A percentile compares a stretch with the other conserved stretches of the same genome.
phyloP scores from a whole-genome alignment of 1,139 yeast genomes.

The Pneumocystis canis region DNA sequence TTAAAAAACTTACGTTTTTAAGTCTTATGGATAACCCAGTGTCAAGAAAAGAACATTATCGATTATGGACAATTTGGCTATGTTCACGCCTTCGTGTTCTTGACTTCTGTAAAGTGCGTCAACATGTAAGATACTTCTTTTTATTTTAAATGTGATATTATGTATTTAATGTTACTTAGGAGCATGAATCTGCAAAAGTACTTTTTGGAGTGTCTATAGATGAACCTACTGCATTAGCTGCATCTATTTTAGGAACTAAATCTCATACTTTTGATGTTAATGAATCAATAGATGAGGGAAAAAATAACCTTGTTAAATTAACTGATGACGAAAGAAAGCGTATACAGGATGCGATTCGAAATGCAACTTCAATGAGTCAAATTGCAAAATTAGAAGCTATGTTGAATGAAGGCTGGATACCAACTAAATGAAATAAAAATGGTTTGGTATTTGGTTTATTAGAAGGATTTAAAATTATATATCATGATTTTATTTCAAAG shows the following conservation, averaged over 20 bases:
- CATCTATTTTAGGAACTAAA: slow-evolving; percentile 18
- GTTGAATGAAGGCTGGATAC: slow-evolving; percentile 13
- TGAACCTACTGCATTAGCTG: slow-evolving; percentile 24
- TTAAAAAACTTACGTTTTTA: slow-evolving; percentile 34
- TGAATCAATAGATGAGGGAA: slow-evolving; percentile 9
- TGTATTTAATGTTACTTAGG: slow-evolving; percentile 21
- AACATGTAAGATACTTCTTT: slow-evolving; percentile 11
- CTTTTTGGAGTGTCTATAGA: slow-evolving; percentile 31
- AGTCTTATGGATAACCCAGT: slow-evolving; percentile 51
- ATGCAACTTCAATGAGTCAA: slow-evolving; percentile 57
- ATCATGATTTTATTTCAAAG: not conserved
- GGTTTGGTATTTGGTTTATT: not conserved
- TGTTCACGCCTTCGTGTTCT: slow-evolving; percentile 48
- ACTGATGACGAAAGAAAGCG: slow-evolving; percentile 39
- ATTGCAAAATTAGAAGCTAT: slow-evolving; percentile 51
- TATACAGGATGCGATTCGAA: slow-evolving; percentile 39
- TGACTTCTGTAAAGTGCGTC: slow-evolving; percentile 52
- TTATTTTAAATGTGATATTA: not conserved
- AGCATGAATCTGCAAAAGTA: slow-evolving; percentile 33
- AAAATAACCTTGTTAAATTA: slow-evolving; percentile 24
- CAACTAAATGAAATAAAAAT: slow-evolving; percentile 1
- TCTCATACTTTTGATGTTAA: slow-evolving; percentile 18
- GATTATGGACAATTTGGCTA: slow-evolving; percentile 45
- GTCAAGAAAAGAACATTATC: slow-evolving; percentile 38
- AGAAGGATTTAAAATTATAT: not conserved